Conservation (phyloP, 202 grass and related monocot genomes). For the Panicum hallii region DNA sequence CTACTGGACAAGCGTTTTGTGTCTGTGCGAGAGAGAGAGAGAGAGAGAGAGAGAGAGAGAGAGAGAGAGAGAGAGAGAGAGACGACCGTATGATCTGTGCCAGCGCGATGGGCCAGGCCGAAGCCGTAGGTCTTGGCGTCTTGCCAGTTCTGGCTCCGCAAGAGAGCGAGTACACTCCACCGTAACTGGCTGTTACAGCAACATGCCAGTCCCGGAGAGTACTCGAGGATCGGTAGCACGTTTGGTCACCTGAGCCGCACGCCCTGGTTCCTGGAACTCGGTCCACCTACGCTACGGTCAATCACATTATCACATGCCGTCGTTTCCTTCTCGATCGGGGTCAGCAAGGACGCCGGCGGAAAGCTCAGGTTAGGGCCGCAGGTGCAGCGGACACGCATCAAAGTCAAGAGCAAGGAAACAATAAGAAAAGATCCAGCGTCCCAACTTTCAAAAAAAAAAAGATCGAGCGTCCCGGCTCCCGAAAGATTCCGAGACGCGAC, state of each 20-base stretch:
- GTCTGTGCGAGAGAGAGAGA: background rate
- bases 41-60: too few species aligned
- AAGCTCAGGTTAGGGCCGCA: background rate
- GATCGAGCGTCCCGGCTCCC: background rate
- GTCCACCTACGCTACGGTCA: background rate
- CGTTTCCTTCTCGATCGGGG: background rate
- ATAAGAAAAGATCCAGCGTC: conserved; percentile 33
- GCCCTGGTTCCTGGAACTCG: too few species aligned
- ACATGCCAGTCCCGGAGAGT: background rate
- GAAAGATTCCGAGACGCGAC: conserved; percentile 17
- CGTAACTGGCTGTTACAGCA: background rate
- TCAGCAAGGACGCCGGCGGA: background rate
- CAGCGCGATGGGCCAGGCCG: background rate
- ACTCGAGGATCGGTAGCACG: background rate
- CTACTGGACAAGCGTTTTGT: background rate
- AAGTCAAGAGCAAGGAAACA: conserved; percentile 38
- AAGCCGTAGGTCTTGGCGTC: background rate
- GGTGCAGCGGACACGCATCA: conserved; percentile 30
- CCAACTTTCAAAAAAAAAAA: background rate
- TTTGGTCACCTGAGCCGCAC: too few species aligned
- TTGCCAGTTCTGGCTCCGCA: background rate
- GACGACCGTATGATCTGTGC: background rate
- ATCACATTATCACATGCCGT: background rate
- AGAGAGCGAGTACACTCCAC: background rate
- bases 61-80: too few species aligned